Evolutionary conservation across 2,329 filamentous ascomycete species (phyloP).

Genomic region (Aspergillus latus): DNA sequence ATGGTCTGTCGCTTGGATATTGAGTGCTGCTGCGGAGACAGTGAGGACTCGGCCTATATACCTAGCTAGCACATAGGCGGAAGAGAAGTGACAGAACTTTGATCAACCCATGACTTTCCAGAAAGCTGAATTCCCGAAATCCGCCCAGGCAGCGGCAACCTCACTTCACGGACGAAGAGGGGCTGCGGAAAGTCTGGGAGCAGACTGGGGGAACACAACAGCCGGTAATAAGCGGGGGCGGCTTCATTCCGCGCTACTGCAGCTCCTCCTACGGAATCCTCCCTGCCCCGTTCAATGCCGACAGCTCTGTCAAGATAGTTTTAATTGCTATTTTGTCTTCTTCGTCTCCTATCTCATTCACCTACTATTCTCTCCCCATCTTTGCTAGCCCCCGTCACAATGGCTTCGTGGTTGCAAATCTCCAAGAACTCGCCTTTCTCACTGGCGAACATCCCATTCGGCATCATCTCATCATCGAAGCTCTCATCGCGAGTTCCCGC

Average conservation of each 20-base stretch:
- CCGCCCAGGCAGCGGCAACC: neutral
- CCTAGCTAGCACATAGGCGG: neutral
- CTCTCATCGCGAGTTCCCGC: constrained; percentile 62
- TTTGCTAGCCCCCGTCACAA: constrained; percentile 23
- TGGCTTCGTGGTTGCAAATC: constrained; percentile 60
- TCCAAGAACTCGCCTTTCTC: constrained; percentile 67
- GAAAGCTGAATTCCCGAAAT: constrained; percentile 1
- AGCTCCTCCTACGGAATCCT: constrained; percentile 22
- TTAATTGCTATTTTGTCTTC: constrained; percentile 3
- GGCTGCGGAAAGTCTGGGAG: neutral
- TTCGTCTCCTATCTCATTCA: neutral
- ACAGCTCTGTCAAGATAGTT: constrained; percentile 43
- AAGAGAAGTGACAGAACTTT: neutral
- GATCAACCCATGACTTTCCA: neutral
- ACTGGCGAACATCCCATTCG: constrained; percentile 78
- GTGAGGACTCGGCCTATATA: constrained; percentile 6
- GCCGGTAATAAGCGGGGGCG: constrained; percentile 32
- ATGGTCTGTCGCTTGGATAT: neutral
- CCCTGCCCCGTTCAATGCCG: constrained; percentile 29
- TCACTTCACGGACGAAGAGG: neutral
- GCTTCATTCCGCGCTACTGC: constrained; percentile 66
- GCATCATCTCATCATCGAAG: constrained; percentile 68
- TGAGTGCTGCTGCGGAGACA: neutral
- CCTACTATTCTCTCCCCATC: neutral
- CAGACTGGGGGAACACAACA: neutral